Evolutionary conservation across 2,329 filamentous ascomycete species (phyloP).

Genomic region (Nigrospora sphaerica): DNA sequence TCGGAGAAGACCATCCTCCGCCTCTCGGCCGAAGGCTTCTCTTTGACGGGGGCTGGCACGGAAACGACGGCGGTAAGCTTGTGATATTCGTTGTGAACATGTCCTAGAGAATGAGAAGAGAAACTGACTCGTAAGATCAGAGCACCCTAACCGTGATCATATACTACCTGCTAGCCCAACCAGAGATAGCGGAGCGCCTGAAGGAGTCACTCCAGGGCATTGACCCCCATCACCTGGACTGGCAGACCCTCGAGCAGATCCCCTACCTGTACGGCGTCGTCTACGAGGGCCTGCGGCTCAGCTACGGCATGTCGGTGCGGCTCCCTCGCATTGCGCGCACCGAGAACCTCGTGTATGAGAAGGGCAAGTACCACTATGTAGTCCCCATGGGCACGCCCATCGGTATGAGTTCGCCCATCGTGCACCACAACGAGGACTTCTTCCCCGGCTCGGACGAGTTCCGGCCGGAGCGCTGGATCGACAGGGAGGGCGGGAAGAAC

Average conservation of each 20-base stretch:
- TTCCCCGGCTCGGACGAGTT: slow-evolving; percentile 30
- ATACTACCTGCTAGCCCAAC: slow-evolving; percentile 16
- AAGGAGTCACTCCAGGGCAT: slow-evolving; percentile 12
- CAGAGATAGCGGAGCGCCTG: slow-evolving; percentile 11
- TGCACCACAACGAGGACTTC: slow-evolving; percentile 29
- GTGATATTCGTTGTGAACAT: no score
- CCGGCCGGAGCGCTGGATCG: slow-evolving; percentile 32
- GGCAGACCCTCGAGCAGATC: slow-evolving; percentile 15
- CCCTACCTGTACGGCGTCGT: slow-evolving; percentile 7
- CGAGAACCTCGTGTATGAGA: slow-evolving; percentile 20
- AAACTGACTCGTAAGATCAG: no score
- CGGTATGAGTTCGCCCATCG: slow-evolving; percentile 27
- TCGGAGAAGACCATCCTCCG: slow-evolving; percentile 8
- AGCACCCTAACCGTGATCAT: slow-evolving; percentile 10
- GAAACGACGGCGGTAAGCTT: slow-evolving; percentile 18
- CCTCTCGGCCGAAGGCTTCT: slow-evolving; percentile 11
- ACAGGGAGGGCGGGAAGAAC: slow-evolving; percentile 15
- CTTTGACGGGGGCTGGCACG: slow-evolving; percentile 21
- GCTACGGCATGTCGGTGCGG: slow-evolving; percentile 16
- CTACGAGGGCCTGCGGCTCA: slow-evolving; percentile 7
- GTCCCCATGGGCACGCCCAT: slow-evolving; percentile 29
- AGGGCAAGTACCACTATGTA: slow-evolving; percentile 9
- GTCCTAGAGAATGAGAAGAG: no score
- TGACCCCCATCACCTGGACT: slow-evolving; percentile 12
- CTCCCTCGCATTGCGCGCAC: slow-evolving; percentile 17